Conservation (phyloP, 1,284 basidiomycete genomes). For the Microbotryum silenes-acaulis region DNA sequence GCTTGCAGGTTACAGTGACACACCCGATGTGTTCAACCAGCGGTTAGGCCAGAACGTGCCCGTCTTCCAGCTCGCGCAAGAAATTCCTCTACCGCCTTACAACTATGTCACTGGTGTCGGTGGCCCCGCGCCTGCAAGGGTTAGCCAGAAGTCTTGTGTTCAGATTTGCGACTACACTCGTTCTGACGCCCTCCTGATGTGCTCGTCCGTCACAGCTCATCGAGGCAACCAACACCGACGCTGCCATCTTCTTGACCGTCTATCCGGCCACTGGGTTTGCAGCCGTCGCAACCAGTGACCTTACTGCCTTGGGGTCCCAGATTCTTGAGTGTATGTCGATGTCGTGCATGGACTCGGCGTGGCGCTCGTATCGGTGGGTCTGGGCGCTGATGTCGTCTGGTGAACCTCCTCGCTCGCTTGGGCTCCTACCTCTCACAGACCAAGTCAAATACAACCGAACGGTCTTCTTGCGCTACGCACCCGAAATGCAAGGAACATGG, state of each 20-base stretch:
- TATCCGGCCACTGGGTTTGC: slow-evolving; percentile 32
- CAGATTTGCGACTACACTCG: neutral
- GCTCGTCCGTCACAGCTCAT: slow-evolving; percentile 21
- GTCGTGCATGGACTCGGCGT: neutral
- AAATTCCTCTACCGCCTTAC: slow-evolving; percentile 35
- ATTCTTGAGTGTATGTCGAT: slow-evolving; percentile 27
- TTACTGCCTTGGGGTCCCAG: slow-evolving; percentile 34
- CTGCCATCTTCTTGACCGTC: slow-evolving; percentile 38
- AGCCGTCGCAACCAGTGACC: slow-evolving; percentile 32
- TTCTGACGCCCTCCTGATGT: neutral
- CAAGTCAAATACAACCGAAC: slow-evolving; percentile 33
- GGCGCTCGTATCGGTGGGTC: neutral
- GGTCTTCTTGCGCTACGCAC: slow-evolving; percentile 38
- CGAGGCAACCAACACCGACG: slow-evolving; percentile 34
- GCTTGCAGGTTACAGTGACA: slow-evolving; percentile 30
- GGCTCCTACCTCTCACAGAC: slow-evolving; percentile 13
- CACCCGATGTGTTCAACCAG: slow-evolving; percentile 32
- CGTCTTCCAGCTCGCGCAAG: slow-evolving; percentile 38
- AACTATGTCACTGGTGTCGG: slow-evolving; percentile 37
- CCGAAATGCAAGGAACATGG: slow-evolving; percentile 40
- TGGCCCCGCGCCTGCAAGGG: slow-evolving; percentile 33
- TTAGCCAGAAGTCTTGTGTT: neutral
- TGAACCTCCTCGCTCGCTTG: neutral
- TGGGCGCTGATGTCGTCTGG: too few relatives aligned
- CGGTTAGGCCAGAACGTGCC: slow-evolving; percentile 33